Evolutionary conservation across 768 basidiomycete genomes (phyloP), one percentile per base, ranked within the genome.

Genomic region (Pleurotus eryngii): DNA sequence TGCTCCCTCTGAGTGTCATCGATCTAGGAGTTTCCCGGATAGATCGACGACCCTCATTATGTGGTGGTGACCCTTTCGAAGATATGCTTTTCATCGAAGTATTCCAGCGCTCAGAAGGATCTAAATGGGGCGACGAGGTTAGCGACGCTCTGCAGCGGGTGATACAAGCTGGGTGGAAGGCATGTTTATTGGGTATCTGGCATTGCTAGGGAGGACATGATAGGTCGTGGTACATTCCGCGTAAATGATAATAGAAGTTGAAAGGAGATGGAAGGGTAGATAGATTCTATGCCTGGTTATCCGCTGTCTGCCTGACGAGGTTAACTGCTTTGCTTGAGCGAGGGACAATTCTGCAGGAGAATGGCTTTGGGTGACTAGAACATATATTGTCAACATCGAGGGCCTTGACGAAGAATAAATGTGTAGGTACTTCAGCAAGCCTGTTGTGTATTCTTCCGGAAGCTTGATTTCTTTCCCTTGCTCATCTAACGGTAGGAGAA

Each of bases 41-140:
- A 39, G 88, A 90, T 64, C 77, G 89, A 27, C 78, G 88, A 53
- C 89, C 90, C 1, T 78, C 80, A 9, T 50, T 76, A 12, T 65
- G 67, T 2, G 64, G 67, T 2, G 64, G 67, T 24, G 59, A 63
- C 17, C 81, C 80, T 3, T 88, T 89, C 63, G 73, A 77, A 26
- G 77, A 81, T 66, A 70, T 81, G 24, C 90, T 91, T 65, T 84
- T 90, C 58, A 66, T 87, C 9, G 90, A 91, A 68, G 70, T 89
- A 14, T 70, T 67, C 26, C 59, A 62, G 37, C 65, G 70, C 20
- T 55, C 48, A 18, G 40, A 47, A 14, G 27, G 24, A 18, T 37
- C 55, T n/a, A 20, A 14, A 20, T 60, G 61, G 61, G 24, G 49
- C 24, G 57, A 58, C 3, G 50, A 56, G 17, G 61, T 83, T 18